A percentile compares a stretch with the other conserved stretches of the same genome.
phyloP scores from a whole-genome alignment of 768 basidiomycete genomes.

The Xerocomellus chrysenteron region DNA sequence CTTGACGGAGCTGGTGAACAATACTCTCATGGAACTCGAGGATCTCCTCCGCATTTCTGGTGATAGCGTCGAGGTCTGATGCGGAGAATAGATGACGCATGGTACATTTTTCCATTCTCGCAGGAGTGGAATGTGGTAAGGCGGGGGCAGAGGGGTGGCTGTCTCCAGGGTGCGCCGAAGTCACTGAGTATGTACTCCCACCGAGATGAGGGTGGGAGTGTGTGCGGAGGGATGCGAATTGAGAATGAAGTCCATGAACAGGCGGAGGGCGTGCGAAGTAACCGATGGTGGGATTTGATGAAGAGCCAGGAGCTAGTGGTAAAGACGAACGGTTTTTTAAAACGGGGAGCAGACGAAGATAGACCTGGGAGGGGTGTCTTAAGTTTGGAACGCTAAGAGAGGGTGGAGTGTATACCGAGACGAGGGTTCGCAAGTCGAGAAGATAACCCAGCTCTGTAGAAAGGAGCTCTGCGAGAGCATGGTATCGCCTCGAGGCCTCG shows the following conservation, averaged over 20 bases:
- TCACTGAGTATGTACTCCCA: constrained; percentile 9
- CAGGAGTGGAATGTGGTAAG: constrained; percentile 10
- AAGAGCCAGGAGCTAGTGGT: constrained; percentile 22
- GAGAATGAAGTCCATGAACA: constrained; percentile 41
- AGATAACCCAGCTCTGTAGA: constrained; percentile 84
- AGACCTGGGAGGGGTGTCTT: constrained; percentile 47
- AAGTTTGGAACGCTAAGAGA: not conserved
- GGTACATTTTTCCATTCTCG: constrained; percentile 33
- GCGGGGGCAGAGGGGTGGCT: constrained; percentile 1
- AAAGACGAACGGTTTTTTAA: constrained; percentile 34
- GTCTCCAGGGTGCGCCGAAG: constrained; percentile 20
- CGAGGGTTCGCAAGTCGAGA: constrained; percentile 71
- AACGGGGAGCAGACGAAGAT: constrained; percentile 56
- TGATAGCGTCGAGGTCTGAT: constrained; percentile 55
- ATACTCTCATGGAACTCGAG: constrained; percentile 69
- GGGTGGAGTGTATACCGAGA: constrained; percentile 53
- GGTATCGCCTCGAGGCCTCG: constrained; percentile 53
- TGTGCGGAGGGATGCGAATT: constrained; percentile 44
- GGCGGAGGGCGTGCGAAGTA: constrained; percentile 38
- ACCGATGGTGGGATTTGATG: constrained; percentile 28
- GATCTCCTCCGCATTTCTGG: constrained; percentile 67
- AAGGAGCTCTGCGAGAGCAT: constrained; percentile 83
- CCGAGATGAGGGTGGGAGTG: constrained; percentile 43
- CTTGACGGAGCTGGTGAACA: constrained; percentile 50
- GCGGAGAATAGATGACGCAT: constrained; percentile 56